Percentiles rank a stretch among this genome's conserved stretches.
phyloP scores from a whole-genome alignment of 306 rosid species.

The Acmispon strigosus region DNA sequence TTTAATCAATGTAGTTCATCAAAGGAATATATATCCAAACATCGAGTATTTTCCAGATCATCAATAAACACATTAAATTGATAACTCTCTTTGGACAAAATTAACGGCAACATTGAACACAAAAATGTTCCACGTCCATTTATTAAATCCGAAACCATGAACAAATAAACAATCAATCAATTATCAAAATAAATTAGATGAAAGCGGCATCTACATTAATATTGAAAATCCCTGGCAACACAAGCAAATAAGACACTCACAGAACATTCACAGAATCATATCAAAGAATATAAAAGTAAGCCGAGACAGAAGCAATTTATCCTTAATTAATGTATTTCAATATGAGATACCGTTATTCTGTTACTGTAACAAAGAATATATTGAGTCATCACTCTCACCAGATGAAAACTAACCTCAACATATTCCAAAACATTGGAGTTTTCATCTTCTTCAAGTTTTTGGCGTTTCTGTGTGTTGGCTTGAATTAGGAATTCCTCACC shows the following conservation, averaged over 20 bases:
- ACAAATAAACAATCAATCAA: not conserved
- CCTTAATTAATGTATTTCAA: not conserved
- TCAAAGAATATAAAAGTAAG: not conserved
- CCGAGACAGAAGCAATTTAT: not conserved
- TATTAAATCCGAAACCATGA: not conserved
- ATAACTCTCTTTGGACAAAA: too few relatives aligned
- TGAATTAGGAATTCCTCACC: conserved; percentile 78
- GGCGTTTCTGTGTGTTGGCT: conserved; percentile 86
- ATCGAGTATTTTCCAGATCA: too few relatives aligned
- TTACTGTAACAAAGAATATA: not conserved
- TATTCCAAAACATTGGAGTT: conserved; percentile 43
- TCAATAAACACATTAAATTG: too few relatives aligned
- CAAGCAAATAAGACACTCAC: not conserved
- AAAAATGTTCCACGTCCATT: not conserved
- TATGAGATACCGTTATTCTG: not conserved
- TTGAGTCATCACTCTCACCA: not conserved
- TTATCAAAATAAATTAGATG: not conserved
- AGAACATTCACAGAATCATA: too few relatives aligned
- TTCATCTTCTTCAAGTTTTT: conserved; percentile 50
- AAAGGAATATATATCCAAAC: not conserved
- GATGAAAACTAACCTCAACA: conserved; percentile 59
- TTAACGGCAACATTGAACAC: not conserved
- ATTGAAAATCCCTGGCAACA: not conserved
- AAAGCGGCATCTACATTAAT: not conserved
- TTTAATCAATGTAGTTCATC: not conserved